Evolutionary conservation across 73 alveolate species (phyloP), one percentile per base, ranked within the genome.

Genomic region (Stentor roeselii): DNA sequence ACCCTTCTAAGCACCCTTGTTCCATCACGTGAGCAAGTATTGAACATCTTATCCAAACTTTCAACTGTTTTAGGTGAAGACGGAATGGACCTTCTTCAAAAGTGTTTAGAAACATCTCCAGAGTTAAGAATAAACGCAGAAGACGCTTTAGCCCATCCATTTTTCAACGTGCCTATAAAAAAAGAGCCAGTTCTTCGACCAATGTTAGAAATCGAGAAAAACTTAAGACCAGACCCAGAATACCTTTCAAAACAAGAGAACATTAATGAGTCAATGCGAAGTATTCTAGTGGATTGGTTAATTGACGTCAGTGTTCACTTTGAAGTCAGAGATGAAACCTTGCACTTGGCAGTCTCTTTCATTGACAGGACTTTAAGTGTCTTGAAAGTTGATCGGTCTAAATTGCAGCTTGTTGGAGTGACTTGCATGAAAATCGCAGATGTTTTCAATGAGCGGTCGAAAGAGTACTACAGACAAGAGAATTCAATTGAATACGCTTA

Each of bases 361-460:
- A 91, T 96, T 30, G 99, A 97, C 82, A 86, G 98, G 76, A 89
- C 90, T 42, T 86, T 97, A 78, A 58, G 97, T 34, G 60, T 42
- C 31, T 59, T 87, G 91, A 87, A 76, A 74, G 90, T 94, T 34
- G 94, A 87, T 40, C 88, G 94, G 67, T 75, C 90, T 36, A 89
- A 95, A 59, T 92, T 97, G 31, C 95, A 97, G 83, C 89, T 98
- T 61, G 95, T 95, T 38, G 99, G 99, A 3, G 98, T 97, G 27
- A 94, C 99, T 6, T 96, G 99, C 82, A 90, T 98, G 98, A 95
- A 97, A 86, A 92, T 95, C 21, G 98, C 99, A 3, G 99, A 95
- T 80, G 95, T 92, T 1, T 95, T 90, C 78, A 90, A 91, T 84
- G 99, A 95, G 87, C 90, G 93, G 77, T 90, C 97, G 31, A 95